These are phyloP conservation scores for Kodamaea kaohsiungensis DNA, from an alignment of 805 yeast genomes.

Conservation along the genomic window DNA sequence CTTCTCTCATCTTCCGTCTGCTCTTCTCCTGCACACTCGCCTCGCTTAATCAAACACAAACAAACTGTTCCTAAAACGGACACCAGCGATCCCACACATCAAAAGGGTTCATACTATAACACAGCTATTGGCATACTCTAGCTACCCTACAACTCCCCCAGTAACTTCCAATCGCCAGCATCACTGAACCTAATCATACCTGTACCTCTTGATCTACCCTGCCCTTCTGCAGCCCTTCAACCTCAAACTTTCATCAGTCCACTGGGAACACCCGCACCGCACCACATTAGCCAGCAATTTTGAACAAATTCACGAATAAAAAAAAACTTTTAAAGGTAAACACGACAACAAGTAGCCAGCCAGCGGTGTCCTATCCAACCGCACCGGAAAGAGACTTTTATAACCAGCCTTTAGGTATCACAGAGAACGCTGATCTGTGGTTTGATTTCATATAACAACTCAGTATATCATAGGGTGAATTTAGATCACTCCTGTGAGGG, in stretches of 20 bases:
- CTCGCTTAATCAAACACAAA: background rate
- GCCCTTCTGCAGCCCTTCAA: background rate
- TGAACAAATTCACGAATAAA: conserved; percentile 1
- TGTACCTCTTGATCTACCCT: background rate
- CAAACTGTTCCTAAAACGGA: background rate
- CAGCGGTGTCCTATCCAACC: conserved; percentile 3
- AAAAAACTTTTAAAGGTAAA: conserved; percentile 1
- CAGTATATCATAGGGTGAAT: conserved; percentile 2
- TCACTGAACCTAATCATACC: background rate
- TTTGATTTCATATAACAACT: conserved; percentile 2
- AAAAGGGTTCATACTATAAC: background rate
- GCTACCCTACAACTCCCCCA: background rate
- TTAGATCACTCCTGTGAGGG: conserved; percentile 3
- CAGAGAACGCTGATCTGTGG: conserved; percentile 1
- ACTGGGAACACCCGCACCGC: background rate
- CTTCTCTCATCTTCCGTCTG: background rate
- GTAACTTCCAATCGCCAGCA: background rate
- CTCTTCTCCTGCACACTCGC: background rate
- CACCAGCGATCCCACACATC: background rate
- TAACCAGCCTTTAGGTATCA: conserved; percentile 1
- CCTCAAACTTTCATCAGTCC: background rate
- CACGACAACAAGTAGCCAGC: conserved; percentile 2
- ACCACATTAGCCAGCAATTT: conserved; percentile 1
- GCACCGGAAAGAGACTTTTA: conserved; percentile 2
- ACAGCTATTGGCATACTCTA: background rate